Evolutionary conservation across 805 yeast genomes (phyloP), one percentile per base, ranked within the genome.

Genomic region (Starmerella gropengiesseri): DNA sequence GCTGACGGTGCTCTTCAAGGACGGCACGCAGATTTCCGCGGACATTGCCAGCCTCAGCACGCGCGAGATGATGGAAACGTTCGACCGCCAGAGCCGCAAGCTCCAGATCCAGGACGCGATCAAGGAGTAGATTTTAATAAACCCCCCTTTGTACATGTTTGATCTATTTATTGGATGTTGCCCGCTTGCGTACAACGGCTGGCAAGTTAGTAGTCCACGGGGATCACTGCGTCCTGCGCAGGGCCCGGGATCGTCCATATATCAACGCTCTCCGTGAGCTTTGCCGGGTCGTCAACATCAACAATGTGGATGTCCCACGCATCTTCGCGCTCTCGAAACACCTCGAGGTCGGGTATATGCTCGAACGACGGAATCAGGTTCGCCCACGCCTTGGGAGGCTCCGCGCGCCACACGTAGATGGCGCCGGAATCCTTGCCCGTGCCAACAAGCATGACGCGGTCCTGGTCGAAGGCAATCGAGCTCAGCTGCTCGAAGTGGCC

Each of bases 81-180:
- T 89, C 50, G 93, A 87, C 58, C 69, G 81, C 44, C 93, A 87
- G 57, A 84, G 95, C 8, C 75, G 94, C 62, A 73, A 75, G 55
- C 64, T 87, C 53, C 77, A 77, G 46, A 68, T 86, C 53, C 70
- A 81, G 55, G 94, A 85, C 33, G 41, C 56, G 5, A 48, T 54
- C 32, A 46, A 44, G 32, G 56, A 49, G 48, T 54, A 37, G 39
- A 6, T 12, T 20, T n/a, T 4, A 28, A 27, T 23, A n/a, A 18
- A n/a, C n/a, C n/a, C n/a, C n/a, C n/a, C n/a, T n/a, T n/a, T n/a
- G n/a, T 12, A 7, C 27, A 8, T 23, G 7, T 23, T 23, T 23
- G 27, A 23, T 8, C 12, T 21, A 19, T 23, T n/a, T 23, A 7
- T 23, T 12, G 7, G 27, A 23, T 23, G 7, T 23, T 23, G 27